Evolutionary conservation across 768 basidiomycete genomes (phyloP), one percentile per base, ranked within the genome.

Genomic region (Boletus sp.): DNA sequence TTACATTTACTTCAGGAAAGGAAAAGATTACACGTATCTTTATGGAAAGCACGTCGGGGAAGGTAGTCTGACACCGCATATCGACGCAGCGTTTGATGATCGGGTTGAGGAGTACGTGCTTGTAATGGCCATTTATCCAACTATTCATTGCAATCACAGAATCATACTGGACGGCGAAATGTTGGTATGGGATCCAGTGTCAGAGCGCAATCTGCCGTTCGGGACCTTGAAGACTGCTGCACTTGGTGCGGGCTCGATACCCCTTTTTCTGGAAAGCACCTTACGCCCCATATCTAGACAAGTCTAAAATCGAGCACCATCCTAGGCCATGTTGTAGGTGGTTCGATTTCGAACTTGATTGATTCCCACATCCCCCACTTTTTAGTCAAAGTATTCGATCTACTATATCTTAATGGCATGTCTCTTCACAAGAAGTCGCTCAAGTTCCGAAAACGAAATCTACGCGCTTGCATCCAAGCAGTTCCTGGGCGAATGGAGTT

Each of bases 91-190:
- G 0, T 91, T 99, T 59, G 82, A 90, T 60, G 64, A 78, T 2
- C 80, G 87, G 4, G 79, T 98, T 4, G 83, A 88, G 5, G 88
- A 94, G 96, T 97, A 57, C 61, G 92, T 64, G 8, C 8, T 33
- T 40, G 4, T 32, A 39, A 32, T 40, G 19, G 6, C 21, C 13
- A 17, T 19, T 21, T 5, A 33, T 42, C 46, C 46, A 50, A 32
- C 53, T 55, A 27, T 33, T 66, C 29, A 65, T 25, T 33, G 48
- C 7, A 8, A 6, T 19, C 23, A 4, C 53, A 98, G 96, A 47
- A 87, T 96, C 61, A 91, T 98, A 44, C 71, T 99, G 14, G 97
- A 99, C 61, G 97, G 97, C 0, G 97, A 99, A 70, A 98, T 99
- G 96, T 75, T 99, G 32, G 96, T 98, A 3, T 98, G 90, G 90